Evolutionary conservation across 228 moss, liverwort and hornwort genomes (phyloP), one percentile per base, ranked within the genome.

Genomic region (Sphagnum magellanicum): DNA sequence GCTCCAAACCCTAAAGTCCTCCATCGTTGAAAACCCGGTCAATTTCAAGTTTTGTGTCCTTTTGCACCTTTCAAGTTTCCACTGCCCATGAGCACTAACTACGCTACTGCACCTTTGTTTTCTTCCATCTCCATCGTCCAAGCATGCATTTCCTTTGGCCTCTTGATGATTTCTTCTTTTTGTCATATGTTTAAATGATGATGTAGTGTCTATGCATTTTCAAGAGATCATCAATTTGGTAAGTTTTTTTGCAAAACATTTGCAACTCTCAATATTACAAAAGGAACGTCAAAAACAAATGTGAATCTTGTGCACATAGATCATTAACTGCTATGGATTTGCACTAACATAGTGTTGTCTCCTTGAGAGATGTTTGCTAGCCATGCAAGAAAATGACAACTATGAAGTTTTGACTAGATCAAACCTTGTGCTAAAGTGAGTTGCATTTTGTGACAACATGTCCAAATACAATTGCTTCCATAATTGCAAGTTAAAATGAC

Each of bases 381-480:
- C 32, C 32, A 32, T 60, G 60, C 84, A 98, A 93, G 93, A 98
- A 66, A 87, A 90, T 53, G 98, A 93, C 58, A 79, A 71, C 16
- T 93, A 77, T 60, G 85, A 87, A 70, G 72, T 79, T 51, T 84
- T 98, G 59, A 86, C 90, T n/a, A 92, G 90, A 66, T 87, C 93
- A 52, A 89, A 93, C 60, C 90, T 93, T 71, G 84, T 87, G 51
- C 88, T 93, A 52, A 90, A 86, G 50, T 83, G 93, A 65, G 79
- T 98, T 64, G 98, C 98, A 65, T 92, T 98, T 68, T 93, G 98
- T 52, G 93, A 98, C 80, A 98, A 98, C 68, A 91, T 93, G 48
- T 98, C 98, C 0, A 93, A 93, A 63, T 98, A 98, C 70, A 94
- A 98, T 63, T 88, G 98, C 72, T 93, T 98, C 70, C 92, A 93